Evolutionary conservation across 73 alveolate genomes (phyloP).

Genomic region (Symbiodinium pilosum): DNA sequence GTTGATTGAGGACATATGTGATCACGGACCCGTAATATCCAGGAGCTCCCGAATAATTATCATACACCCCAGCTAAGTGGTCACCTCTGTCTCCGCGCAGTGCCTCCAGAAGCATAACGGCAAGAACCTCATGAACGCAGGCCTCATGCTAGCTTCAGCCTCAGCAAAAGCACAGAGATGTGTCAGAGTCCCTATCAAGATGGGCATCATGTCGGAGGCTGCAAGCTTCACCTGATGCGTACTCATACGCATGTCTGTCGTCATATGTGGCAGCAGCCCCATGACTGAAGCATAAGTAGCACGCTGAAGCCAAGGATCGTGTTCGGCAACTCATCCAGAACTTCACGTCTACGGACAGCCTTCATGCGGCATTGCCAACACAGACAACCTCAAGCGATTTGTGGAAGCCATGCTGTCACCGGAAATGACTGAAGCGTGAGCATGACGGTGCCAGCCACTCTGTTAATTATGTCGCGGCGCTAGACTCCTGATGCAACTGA

Average conservation of each 20-base stretch:
- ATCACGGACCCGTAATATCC: not conserved
- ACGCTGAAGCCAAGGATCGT: conserved; percentile 23
- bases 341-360: conserved; percentile 41
- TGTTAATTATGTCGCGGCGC: no score
- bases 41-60: not conserved
- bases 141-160: conserved; percentile 1
- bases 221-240: not conserved
- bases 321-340: not conserved
- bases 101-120: conserved; percentile 67
- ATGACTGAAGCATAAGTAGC: not conserved
- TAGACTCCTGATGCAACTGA: no score
- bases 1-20: not conserved
- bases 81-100: not conserved
- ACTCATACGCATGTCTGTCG: not conserved
- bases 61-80: not conserved
- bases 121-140: conserved; percentile 73
- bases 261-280: no score
- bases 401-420: no score
- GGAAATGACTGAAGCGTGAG: no score
- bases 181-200: not conserved
- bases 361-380: no score
- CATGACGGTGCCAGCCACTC: no score
- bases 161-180: not conserved
- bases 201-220: not conserved
- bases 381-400: no score